Conservation (phyloP, 2,329 filamentous ascomycete species). For the Pyricularia sp. region DNA sequence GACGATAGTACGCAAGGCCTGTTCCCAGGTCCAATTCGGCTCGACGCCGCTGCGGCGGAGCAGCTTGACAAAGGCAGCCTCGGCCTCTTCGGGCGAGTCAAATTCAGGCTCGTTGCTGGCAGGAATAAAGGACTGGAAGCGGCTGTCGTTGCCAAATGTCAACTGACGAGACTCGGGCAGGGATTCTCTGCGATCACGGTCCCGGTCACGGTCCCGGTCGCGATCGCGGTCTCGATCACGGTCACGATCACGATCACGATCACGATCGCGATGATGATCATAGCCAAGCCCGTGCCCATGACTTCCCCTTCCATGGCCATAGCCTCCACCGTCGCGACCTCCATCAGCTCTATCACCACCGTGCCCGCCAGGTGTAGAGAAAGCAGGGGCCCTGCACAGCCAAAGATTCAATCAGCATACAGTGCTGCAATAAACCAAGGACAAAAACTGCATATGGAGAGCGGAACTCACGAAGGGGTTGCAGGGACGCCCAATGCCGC, state of each 20-base stretch:
- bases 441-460: background rate
- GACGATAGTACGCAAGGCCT: constrained; percentile 75
- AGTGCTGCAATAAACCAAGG: background rate
- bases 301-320: constrained; percentile 27
- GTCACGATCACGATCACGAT: constrained; percentile 20
- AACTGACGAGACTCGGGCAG: constrained; percentile 48
- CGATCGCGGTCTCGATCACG: constrained; percentile 25
- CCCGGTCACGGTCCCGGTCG: constrained; percentile 21
- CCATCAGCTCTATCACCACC: background rate
- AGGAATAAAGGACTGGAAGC: constrained; percentile 51
- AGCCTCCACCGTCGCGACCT: constrained; percentile 6
- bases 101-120: constrained; percentile 69
- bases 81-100: constrained; percentile 73
- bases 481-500: constrained; percentile 55
- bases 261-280: constrained; percentile 15
- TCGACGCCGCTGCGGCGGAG: constrained; percentile 78
- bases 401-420: background rate
- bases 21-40: constrained; percentile 87
- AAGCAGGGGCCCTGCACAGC: background rate
- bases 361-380: background rate
- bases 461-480: constrained; percentile 28
- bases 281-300: constrained; percentile 1
- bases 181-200: constrained; percentile 20
- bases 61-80: constrained; percentile 86
- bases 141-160: constrained; percentile 45